Evolutionary conservation across 2,329 filamentous ascomycete genomes (phyloP).

Genomic region (Ophiostoma tasmaniense): DNA sequence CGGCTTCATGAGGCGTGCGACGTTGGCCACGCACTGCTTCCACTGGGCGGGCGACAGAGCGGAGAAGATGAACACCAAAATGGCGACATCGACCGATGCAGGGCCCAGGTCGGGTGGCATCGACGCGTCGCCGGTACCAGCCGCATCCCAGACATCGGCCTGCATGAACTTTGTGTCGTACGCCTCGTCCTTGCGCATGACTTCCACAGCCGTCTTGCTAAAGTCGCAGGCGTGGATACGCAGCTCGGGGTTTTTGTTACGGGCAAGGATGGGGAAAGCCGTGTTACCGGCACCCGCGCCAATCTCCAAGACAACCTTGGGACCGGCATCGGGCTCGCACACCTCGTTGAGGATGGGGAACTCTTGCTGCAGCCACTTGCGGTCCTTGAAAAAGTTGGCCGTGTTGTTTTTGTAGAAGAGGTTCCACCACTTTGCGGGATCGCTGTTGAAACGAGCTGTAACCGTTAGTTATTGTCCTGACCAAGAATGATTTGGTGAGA

Average conservation of each 20-base stretch:
- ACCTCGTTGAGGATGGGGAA: conserved; percentile 80
- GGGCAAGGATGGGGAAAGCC: conserved; percentile 78
- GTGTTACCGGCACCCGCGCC: conserved; percentile 95
- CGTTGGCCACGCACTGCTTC: conserved; percentile 71
- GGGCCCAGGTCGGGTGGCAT: conserved; percentile 70
- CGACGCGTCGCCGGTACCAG: conserved; percentile 43
- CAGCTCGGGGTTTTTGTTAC: conserved; percentile 73
- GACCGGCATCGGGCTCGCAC: conserved; percentile 60
- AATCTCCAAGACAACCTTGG: conserved; percentile 71
- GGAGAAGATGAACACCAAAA: conserved; percentile 97
- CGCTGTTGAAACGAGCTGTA: conserved; percentile 70
- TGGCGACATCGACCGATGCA: conserved; percentile 78
- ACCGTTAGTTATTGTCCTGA: conserved; percentile 10
- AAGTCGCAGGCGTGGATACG: conserved; percentile 94
- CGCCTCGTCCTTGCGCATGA: conserved; percentile 72
- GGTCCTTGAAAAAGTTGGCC: conserved; percentile 96
- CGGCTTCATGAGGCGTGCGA: conserved; percentile 75
- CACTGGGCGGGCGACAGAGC: conserved; percentile 81
- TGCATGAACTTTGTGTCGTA: conserved; percentile 64
- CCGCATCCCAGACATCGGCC: conserved; percentile 92
- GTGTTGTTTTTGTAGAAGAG: conserved; percentile 97
- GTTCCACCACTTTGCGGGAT: conserved; percentile 97
- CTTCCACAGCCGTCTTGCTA: conserved; percentile 86
- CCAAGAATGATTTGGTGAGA: background rate
- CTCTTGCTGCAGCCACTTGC: conserved; percentile 94